phyloP scores from a whole-genome alignment of 2,329 filamentous ascomycete species.

The Pseudogymnoascus destructans region DNA sequence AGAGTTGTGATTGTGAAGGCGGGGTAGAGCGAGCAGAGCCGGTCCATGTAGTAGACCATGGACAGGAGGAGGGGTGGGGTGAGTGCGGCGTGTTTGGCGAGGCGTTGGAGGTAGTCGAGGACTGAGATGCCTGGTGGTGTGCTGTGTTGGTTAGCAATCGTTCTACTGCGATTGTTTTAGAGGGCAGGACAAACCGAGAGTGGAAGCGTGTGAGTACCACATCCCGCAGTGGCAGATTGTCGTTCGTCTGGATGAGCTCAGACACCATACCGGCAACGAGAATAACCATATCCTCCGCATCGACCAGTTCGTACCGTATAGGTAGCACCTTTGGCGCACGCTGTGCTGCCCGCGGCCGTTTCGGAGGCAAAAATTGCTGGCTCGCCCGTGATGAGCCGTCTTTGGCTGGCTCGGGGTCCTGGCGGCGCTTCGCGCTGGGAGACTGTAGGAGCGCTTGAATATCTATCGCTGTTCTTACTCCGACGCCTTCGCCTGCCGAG shows the following conservation, averaged over 20 bases:
- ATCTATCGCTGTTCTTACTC: conserved; percentile 1
- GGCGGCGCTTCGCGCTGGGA: neutral
- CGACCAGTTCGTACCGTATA: conserved; percentile 64
- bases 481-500: neutral
- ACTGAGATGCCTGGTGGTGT: conserved; percentile 87
- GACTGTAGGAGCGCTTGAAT: neutral
- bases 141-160: conserved; percentile 24
- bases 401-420: neutral
- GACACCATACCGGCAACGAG: conserved; percentile 91
- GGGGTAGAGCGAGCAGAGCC: conserved; percentile 79
- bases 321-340: conserved; percentile 49
- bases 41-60: conserved; percentile 98
- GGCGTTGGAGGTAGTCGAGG: conserved; percentile 78
- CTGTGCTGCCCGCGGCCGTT: conserved; percentile 40
- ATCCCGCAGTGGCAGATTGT: conserved; percentile 70
- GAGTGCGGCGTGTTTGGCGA: conserved; percentile 87
- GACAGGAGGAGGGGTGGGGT: conserved; percentile 88
- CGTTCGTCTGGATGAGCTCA: conserved; percentile 88
- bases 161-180: neutral
- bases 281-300: conserved; percentile 74
- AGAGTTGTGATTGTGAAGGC: conserved; percentile 94
- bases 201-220: conserved; percentile 89
- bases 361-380: conserved; percentile 27
- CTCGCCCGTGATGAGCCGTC: neutral
- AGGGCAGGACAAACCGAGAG: conserved; percentile 57